These are phyloP conservation scores for Colletotrichum sojae DNA, from an alignment of 2,329 filamentous ascomycete genomes.

Conservation along the genomic window DNA sequence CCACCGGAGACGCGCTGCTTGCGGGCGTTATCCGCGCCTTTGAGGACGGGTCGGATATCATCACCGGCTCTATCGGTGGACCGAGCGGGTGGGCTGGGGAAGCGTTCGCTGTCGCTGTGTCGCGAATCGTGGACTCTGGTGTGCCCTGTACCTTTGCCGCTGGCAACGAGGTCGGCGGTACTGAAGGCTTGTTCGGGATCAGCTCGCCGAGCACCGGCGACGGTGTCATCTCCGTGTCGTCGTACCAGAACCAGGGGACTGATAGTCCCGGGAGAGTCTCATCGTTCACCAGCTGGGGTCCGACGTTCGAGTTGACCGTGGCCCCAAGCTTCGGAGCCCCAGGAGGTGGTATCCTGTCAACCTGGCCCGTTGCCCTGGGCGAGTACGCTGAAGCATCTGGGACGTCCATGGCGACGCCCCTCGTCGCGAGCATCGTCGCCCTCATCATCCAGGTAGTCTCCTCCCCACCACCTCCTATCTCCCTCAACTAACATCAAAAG, in stretches of 20 bases:
- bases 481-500: neutral
- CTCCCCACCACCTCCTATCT: neutral
- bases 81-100: slow-evolving; percentile 67
- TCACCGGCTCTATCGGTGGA: slow-evolving; percentile 67
- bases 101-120: slow-evolving; percentile 63
- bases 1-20: slow-evolving; percentile 55
- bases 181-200: slow-evolving; percentile 63
- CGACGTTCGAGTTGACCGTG: slow-evolving; percentile 70
- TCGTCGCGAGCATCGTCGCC: slow-evolving; percentile 68
- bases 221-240: slow-evolving; percentile 64
- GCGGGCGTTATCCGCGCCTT: slow-evolving; percentile 56
- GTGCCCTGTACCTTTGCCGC: slow-evolving; percentile 68
- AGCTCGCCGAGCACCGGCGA: slow-evolving; percentile 64
- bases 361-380: slow-evolving; percentile 62
- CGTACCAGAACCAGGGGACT: slow-evolving; percentile 59
- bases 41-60: slow-evolving; percentile 62
- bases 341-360: slow-evolving; percentile 71
- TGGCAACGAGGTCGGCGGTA: slow-evolving; percentile 61
- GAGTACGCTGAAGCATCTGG: slow-evolving; percentile 68
- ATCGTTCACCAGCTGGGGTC: slow-evolving; percentile 72
- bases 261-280: slow-evolving; percentile 20
- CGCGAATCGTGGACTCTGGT: slow-evolving; percentile 67
- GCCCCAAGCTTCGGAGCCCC: slow-evolving; percentile 70
- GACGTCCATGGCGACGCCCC: slow-evolving; percentile 73
- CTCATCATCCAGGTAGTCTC: slow-evolving; percentile 62